phyloP scores from a whole-genome alignment of 768 basidiomycete species.

The Collybia nuda region DNA sequence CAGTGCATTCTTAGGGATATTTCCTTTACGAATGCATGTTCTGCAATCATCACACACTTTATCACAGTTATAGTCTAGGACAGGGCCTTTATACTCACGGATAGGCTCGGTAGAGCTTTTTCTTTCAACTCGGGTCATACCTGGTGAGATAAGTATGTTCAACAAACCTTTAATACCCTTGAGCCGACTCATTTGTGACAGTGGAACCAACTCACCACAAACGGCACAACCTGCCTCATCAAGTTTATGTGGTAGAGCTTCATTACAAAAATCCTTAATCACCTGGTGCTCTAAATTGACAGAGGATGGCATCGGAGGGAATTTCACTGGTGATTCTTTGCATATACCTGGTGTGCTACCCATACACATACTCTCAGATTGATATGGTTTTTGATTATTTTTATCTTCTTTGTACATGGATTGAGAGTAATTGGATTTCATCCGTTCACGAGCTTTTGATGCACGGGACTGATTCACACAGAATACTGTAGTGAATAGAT shows the following conservation, averaged over 20 bases:
- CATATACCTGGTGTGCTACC: too few species aligned
- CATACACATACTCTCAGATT: too few species aligned
- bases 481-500: background rate
- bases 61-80: background rate
- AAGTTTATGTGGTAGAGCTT: background rate
- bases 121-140: background rate
- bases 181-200: background rate
- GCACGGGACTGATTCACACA: background rate
- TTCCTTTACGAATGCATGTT: background rate
- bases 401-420: too few species aligned
- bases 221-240: conserved; percentile 2
- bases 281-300: background rate
- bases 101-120: background rate
- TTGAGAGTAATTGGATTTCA: background rate
- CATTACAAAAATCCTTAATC: conserved; percentile 2
- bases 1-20: background rate
- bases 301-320: background rate
- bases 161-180: background rate
- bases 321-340: background rate
- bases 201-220: background rate
- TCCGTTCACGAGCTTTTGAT: background rate
- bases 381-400: background rate
- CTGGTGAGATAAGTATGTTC: background rate
- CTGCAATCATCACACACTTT: background rate
- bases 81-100: background rate